Base-by-base conservation (phyloP, 2,329 filamentous ascomycete species). In the Penicillium digitatum region DNA sequence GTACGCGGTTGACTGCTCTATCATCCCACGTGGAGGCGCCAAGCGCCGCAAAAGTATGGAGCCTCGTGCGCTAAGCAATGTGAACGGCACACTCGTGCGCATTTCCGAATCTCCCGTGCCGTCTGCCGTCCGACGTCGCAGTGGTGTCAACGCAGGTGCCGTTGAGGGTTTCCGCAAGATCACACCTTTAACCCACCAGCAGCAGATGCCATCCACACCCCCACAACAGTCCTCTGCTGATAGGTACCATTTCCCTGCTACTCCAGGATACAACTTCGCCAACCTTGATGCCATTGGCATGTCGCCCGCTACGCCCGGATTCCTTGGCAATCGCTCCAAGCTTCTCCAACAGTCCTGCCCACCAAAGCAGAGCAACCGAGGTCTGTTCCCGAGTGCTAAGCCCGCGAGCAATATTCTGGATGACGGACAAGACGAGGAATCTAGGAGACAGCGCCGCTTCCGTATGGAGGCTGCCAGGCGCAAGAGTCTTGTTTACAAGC, bases 31-130 rank as follows among this genome's bases (percentile, higher is more conserved):
- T 2, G 87, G 87, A 18, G 87, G 87, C 9, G 82, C 81, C 47
- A 85, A 87, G 52, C 84, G 88, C 48, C 82, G 89, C 50, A 91
- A 90, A 79, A 89, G 85, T 63, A 92, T 93, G 87, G 88, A 91
- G 70, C 88, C 89, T 12, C 84, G 81, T 62, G 82, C 85, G 1
- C 73, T 91, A 22, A 81, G 83, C 54, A 89, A 90, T 63, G 68
- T 84, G 57, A 89, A 90, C 59, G 86, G 86, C 42, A 84, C 79
- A 1, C 75, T 88, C 0, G 76, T 87, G 24, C 66, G 63, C 10
- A 56, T 62, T 22, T 16, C 65, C 9, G 65, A 68, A 32, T 60
- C 65, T 10, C 63, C 64, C n/a, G 61, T 63, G 1, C 52, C 67
- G 3, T 68, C 71, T 24, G 54, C 62, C 9, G 65, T 64, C 26